Evolutionary conservation across 2,329 filamentous ascomycete genomes (phyloP).

Genomic region (Penicillium sp.): DNA sequence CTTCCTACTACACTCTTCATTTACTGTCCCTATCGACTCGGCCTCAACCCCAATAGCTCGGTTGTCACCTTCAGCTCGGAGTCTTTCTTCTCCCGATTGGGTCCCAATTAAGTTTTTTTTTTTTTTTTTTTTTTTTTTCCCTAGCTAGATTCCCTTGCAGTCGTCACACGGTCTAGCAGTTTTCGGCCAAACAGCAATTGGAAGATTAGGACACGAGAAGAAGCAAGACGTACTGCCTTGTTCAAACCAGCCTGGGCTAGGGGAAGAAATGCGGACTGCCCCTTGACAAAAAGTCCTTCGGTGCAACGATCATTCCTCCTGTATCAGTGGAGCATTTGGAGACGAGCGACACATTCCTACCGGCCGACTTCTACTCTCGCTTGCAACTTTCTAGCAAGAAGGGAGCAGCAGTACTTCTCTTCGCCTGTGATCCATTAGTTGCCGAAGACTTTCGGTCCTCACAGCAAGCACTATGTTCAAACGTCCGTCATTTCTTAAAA

Average conservation of each 20-base stretch:
- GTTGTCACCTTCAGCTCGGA: background rate
- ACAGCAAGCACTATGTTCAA: conserved; percentile 36
- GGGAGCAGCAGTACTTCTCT: conserved; percentile 17
- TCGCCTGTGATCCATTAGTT: background rate
- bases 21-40: conserved; percentile 8
- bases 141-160: conserved; percentile 24
- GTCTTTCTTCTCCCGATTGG: conserved; percentile 16
- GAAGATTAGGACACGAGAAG: conserved; percentile 12
- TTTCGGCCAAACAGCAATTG: conserved; percentile 15
- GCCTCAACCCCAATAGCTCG: background rate
- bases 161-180: conserved; percentile 18
- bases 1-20: conserved; percentile 1
- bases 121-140: conserved; percentile 5
- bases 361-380: conserved; percentile 19
- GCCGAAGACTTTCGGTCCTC: conserved; percentile 3
- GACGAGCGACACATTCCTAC: conserved; percentile 32
- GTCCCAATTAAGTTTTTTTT: conserved; percentile 22
- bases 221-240: conserved; percentile 10
- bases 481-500: conserved; percentile 39
- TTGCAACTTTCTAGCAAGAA: conserved; percentile 26
- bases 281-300: conserved; percentile 27
- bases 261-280: conserved; percentile 29
- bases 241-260: conserved; percentile 20
- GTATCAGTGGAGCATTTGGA: conserved; percentile 34
- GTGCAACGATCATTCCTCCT: conserved; percentile 33